A percentile compares a stretch with the other conserved stretches of the same genome.
phyloP scores from a whole-genome alignment of 495 filamentous ascomycete genomes.

The Aspergillus ellipticus region DNA sequence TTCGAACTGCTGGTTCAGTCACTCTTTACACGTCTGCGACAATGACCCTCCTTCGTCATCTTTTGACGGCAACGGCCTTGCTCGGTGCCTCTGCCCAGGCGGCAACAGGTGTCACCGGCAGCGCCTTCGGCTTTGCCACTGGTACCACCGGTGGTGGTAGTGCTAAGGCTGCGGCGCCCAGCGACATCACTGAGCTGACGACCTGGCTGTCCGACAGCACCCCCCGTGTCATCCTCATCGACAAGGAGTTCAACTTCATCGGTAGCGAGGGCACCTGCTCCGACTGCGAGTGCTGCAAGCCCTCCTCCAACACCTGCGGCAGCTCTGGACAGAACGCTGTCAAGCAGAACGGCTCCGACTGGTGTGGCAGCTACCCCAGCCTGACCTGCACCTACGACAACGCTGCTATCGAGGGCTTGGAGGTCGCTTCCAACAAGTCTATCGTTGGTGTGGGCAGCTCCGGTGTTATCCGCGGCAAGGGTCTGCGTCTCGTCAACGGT shows the following conservation, averaged over 20 bases:
- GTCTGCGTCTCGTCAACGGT: constrained; percentile 34
- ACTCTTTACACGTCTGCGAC: constrained; percentile 1
- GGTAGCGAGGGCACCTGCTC: constrained; percentile 38
- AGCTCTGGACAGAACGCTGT: constrained; percentile 29
- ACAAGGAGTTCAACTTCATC: constrained; percentile 45
- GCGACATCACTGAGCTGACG: constrained; percentile 32
- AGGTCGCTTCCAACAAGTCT: constrained; percentile 37
- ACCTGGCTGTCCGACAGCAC: constrained; percentile 33
- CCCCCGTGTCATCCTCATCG: constrained; percentile 46
- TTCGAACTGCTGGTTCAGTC: constrained; percentile 19
- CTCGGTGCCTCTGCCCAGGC: constrained; percentile 20
- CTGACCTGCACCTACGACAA: constrained; percentile 35
- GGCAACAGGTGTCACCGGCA: constrained; percentile 31
- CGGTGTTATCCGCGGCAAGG: constrained; percentile 40
- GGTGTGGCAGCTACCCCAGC: constrained; percentile 27
- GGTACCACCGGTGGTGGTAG: constrained; percentile 49
- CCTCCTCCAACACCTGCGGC: constrained; percentile 23
- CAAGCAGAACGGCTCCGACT: constrained; percentile 23
- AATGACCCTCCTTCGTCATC: constrained; percentile 22
- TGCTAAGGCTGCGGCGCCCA: constrained; percentile 41
- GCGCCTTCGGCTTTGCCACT: constrained; percentile 44
- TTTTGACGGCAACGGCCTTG: constrained; percentile 20
- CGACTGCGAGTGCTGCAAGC: constrained; percentile 33
- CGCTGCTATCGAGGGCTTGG: constrained; percentile 30
- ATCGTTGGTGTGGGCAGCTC: constrained; percentile 31